Evolutionary conservation across 2,329 filamentous ascomycete species (phyloP), one percentile per base, ranked within the genome.

Genomic region (Venturia oleaginea): DNA sequence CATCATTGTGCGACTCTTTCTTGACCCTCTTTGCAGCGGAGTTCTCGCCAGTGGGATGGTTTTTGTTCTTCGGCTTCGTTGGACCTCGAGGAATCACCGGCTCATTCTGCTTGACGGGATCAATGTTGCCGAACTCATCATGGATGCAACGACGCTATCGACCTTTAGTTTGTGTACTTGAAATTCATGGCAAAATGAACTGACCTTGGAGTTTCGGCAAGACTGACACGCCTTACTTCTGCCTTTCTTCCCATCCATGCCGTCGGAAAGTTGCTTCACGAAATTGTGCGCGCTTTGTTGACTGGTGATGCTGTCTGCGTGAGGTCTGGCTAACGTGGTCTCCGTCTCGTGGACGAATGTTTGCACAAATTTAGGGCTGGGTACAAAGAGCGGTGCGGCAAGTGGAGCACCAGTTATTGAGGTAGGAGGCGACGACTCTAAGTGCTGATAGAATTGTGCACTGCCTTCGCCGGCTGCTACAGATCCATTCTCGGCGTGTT

Each of bases 181-280:
- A 55, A 15, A 22, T 38, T 11, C n/a, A 8, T 15, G 46, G 32
- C 46, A 24, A 19, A 38, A 24, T 17, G 30, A 48, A 74, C 81
- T 73, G 71, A 86, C 85, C 79, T 87, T 87, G 79, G 84, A 86
- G 72, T 86, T 87, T 57, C 85, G 81, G 73, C 85, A 88, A 69
- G 87, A 84, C 65, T 84, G 80, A 71, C 85, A 88, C 54, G 85
- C 85, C 72, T 86, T 87, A 69, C 80, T 86, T 69, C 85, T 75
- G 66, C 83, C 80, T 71, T 84, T 83, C 74, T 84, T 81, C 57
- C 77, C 78, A 66, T 82, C 73, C 66, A 75, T 69, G 66, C 75
- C 71, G 54, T 76, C 74, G n/a, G 68, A 68, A 27, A 71, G 71
- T n/a, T 10, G 73, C 24, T 42, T 57, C 27, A 22, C 38, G 30